phyloP scores from a whole-genome alignment of 73 alveolate species.

The Symbiodinium pilosum region DNA sequence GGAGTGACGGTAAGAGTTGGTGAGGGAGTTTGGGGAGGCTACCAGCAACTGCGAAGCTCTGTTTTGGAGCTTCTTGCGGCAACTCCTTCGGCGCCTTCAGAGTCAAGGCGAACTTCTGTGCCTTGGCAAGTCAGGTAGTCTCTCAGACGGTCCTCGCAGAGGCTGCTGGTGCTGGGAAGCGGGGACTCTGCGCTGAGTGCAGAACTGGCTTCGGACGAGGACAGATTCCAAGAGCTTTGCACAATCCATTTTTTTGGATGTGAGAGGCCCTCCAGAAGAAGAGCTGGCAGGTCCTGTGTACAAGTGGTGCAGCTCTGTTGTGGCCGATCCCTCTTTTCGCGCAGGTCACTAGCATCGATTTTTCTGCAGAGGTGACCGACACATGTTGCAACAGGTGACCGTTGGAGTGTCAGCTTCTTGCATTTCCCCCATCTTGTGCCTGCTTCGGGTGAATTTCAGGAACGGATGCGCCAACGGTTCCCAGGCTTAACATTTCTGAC shows the following conservation, averaged over 20 bases:
- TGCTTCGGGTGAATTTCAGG: not conserved
- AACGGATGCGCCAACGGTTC: constrained; percentile 59
- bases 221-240: not conserved
- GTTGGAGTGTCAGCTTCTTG: not conserved
- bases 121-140: no score
- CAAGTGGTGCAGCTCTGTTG: no score
- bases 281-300: not conserved
- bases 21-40: not conserved
- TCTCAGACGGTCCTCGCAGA: no score
- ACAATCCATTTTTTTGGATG: not conserved
- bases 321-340: not conserved
- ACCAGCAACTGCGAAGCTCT: constrained; percentile 34
- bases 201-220: constrained; percentile 83
- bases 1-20: not conserved
- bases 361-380: constrained; percentile 66
- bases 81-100: not conserved
- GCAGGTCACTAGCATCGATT: constrained; percentile 69
- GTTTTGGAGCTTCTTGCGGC: constrained; percentile 37
- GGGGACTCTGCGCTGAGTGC: constrained; percentile 93
- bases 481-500: constrained; percentile 50
- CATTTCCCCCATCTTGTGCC: not conserved
- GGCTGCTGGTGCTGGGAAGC: constrained; percentile 63
- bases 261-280: not conserved
- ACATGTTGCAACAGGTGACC: not conserved
- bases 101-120: not conserved